Evolutionary conservation across 1,284 basidiomycete genomes (phyloP).

Genomic region (Ustilago nuda): DNA sequence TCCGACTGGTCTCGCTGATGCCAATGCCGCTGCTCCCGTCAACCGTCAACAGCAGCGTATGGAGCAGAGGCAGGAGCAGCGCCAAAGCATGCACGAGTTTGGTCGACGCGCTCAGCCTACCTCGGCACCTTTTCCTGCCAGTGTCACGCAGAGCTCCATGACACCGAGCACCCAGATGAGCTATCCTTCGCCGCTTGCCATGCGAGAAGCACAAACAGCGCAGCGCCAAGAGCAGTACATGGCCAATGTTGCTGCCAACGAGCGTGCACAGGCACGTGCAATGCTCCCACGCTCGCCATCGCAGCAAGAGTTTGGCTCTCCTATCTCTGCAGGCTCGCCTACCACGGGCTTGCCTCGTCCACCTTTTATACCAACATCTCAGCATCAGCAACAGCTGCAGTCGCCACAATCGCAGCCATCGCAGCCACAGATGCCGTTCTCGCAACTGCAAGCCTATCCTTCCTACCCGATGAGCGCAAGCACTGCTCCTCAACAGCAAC

Average conservation of each 20-base stretch:
- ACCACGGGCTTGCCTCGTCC: slow-evolving; percentile 36
- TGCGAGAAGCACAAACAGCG: slow-evolving; percentile 63
- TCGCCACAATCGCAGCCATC: slow-evolving; percentile 6
- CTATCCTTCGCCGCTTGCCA: slow-evolving; percentile 63
- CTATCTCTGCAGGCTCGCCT: slow-evolving; percentile 20
- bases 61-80: slow-evolving; percentile 48
- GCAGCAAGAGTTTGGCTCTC: slow-evolving; percentile 30
- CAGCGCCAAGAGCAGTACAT: slow-evolving; percentile 61
- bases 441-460: slow-evolving; percentile 43
- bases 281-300: slow-evolving; percentile 42
- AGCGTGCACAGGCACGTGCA: slow-evolving; percentile 46
- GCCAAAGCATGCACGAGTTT: slow-evolving; percentile 48
- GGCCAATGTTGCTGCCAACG: slow-evolving; percentile 55
- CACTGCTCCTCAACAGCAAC: slow-evolving; percentile 17
- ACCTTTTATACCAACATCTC: slow-evolving; percentile 19
- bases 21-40: slow-evolving; percentile 26
- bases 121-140: slow-evolving; percentile 64
- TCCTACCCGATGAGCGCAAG: slow-evolving; percentile 42
- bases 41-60: slow-evolving; percentile 46
- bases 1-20: slow-evolving; percentile 37
- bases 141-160: slow-evolving; percentile 49
- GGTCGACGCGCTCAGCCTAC: slow-evolving; percentile 59
- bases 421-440: slow-evolving; percentile 12
- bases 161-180: slow-evolving; percentile 48
- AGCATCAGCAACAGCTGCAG: slow-evolving; percentile 16